Base-by-base conservation (phyloP, 129 eudicot genomes). In the Deinandra increscens region DNA sequence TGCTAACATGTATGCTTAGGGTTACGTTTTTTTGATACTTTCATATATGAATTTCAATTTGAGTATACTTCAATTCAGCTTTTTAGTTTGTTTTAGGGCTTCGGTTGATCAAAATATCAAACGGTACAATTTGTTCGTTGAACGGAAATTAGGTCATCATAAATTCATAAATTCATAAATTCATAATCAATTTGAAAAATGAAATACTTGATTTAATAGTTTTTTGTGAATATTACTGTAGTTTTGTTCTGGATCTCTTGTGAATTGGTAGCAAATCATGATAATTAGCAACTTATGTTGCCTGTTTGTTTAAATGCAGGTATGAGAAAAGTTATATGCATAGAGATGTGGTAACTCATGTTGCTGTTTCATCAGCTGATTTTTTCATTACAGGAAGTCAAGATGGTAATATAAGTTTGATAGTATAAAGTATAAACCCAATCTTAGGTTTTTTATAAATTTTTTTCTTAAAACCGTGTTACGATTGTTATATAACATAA, bases 321-420 rank as follows among this genome's bases (percentile, higher is more conserved):
- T 94, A 94, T 50, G 99, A 94, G 86, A 94, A 94, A 80, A 94
- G 99, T 70, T 94, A 89, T 71, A 94, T 94, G 99, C 99, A 94
- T 63, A 84, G 96, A 23, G 97, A 94, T 82, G 97, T 94, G 71
- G 96, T 94, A 6, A 94, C 99, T 20, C 97, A 94, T 84, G 99
- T 94, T 66, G 99, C 99, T 13, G 93, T 94, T 38, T 94, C 99
- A 10, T 70, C 82, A 10, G 99, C 97, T 56, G 99, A 89, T 43
- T 94, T 94, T 83, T 94, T 94, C 83, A 94, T 94, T 6, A 87
- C 97, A 17, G 99, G 97, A 44, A 94, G 99, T 73, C 78, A 82
- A 60, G 99, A 94, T 75, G 99, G 99, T 94, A 75, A 81, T 82
- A 34, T 71, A 9, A 9, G n/a, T 20, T 53, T 69, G 17, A 26